phyloP scores from a whole-genome alignment of 805 yeast genomes.

The Wickerhamiella australiensis region DNA sequence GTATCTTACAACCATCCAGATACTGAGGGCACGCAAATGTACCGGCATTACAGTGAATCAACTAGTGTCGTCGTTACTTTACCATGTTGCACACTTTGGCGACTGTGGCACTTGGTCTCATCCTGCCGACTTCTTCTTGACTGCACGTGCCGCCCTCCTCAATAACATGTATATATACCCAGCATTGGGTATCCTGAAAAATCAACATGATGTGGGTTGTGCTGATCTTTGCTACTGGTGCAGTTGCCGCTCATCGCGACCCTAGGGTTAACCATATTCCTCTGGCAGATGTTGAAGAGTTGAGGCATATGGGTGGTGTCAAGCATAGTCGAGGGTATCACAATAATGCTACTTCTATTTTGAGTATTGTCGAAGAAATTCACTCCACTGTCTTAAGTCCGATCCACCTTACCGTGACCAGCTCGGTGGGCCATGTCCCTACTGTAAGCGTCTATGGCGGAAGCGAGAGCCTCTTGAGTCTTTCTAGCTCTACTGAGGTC shows the following conservation, averaged over 20 bases:
- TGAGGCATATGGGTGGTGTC: background rate
- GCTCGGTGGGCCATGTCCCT: background rate
- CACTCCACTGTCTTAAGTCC: background rate
- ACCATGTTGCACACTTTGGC: no score
- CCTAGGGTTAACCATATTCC: constrained; percentile 1
- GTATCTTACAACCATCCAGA: background rate
- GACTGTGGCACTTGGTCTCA: background rate
- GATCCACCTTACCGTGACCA: background rate
- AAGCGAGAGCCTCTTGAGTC: background rate
- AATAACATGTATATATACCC: background rate
- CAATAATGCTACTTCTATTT: background rate
- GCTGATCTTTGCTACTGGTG: constrained; percentile 1
- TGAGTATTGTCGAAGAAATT: background rate
- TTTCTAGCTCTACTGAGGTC: background rate
- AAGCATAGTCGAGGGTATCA: background rate
- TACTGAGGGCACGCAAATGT: no score
- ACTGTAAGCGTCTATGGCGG: background rate
- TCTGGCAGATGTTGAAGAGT: background rate
- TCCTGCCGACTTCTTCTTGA: background rate
- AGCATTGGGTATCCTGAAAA: background rate
- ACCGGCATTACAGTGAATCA: background rate
- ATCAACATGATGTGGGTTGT: background rate
- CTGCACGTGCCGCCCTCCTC: background rate
- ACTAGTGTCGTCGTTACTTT: no score
- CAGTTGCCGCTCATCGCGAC: constrained; percentile 1